Evolutionary conservation across 2,329 filamentous ascomycete genomes (phyloP).

Genomic region (Penicillium sp.): DNA sequence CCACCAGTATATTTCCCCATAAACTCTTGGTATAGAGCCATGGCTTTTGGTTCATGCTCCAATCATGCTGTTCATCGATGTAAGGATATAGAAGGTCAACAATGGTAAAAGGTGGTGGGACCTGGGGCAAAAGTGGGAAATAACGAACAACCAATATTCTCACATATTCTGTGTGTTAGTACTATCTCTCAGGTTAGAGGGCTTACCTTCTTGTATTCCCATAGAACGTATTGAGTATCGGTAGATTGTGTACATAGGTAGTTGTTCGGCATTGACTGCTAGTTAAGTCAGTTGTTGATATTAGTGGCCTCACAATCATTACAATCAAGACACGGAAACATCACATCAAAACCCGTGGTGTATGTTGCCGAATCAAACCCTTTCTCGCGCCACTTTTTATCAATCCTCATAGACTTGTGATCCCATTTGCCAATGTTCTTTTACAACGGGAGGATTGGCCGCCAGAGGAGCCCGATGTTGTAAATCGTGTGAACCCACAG

Average conservation of each 20-base stretch:
- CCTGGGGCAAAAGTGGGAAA: too few relatives aligned
- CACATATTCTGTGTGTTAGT: not conserved
- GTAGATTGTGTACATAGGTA: not conserved
- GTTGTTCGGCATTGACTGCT: not conserved
- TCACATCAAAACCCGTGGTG: not conserved
- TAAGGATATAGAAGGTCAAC: too few relatives aligned
- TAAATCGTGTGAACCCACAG: not conserved
- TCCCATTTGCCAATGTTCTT: slow-evolving; percentile 27
- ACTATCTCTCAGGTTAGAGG: not conserved
- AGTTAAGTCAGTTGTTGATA: not conserved
- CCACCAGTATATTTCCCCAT: not conserved
- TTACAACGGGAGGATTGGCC: slow-evolving; percentile 42
- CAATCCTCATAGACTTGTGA: slow-evolving; percentile 23
- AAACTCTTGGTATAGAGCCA: not conserved
- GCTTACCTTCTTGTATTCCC: not conserved
- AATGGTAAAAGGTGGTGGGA: too few relatives aligned
- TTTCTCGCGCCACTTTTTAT: slow-evolving; percentile 25
- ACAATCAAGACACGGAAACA: not conserved
- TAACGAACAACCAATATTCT: too few relatives aligned
- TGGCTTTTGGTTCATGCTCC: not conserved
- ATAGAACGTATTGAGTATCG: not conserved
- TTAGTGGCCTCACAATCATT: not conserved
- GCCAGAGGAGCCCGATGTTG: slow-evolving; percentile 4
- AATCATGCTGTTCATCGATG: too few relatives aligned
- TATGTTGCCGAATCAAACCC: not conserved